Evolutionary conservation across 176 grass and related monocot species (phyloP).

Genomic region (Oryza glaberrima): DNA sequence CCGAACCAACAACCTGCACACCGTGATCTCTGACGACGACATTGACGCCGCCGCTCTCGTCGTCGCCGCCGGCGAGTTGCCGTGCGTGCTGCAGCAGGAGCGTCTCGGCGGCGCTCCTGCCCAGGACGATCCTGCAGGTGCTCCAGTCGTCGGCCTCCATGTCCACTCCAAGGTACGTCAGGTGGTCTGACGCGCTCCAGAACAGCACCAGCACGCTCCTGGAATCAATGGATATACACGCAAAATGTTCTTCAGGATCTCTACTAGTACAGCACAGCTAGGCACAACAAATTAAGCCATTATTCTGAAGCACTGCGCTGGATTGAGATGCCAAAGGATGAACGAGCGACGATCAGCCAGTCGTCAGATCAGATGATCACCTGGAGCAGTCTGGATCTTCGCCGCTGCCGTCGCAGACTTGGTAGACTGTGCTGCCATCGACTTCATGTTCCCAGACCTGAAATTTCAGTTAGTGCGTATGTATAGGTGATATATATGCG

Average conservation of each 20-base stretch:
- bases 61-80: background rate
- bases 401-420: constrained; percentile 49
- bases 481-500: background rate
- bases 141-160: constrained; percentile 51
- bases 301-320: background rate
- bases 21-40: constrained; percentile 7
- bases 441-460: constrained; percentile 53
- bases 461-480: background rate
- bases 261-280: background rate
- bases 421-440: constrained; percentile 37
- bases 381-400: constrained; percentile 56
- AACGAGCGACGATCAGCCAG: background rate
- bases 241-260: background rate
- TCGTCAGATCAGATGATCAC: constrained; percentile 12
- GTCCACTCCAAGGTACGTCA: constrained; percentile 46
- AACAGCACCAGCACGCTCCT: constrained; percentile 47
- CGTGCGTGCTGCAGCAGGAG: background rate
- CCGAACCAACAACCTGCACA: constrained; percentile 5
- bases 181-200: constrained; percentile 43
- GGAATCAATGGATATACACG: background rate
- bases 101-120: background rate
- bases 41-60: background rate
- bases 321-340: background rate
- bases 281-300: no score
- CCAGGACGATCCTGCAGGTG: constrained; percentile 53